Conservation (phyloP, 2,329 filamentous ascomycete genomes). For the Tothia fuscella region DNA sequence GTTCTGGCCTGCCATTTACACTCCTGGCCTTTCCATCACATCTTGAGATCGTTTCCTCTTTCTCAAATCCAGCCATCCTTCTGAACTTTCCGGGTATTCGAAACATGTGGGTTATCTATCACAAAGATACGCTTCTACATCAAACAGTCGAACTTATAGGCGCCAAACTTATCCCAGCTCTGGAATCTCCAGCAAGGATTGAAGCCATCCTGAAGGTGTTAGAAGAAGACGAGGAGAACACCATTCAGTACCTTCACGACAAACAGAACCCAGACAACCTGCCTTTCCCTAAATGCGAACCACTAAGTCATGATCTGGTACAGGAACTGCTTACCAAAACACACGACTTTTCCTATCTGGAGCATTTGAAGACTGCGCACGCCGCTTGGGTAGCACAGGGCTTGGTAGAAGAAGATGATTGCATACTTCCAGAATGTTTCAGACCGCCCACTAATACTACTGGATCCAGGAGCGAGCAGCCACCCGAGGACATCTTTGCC, state of each 20-base stretch:
- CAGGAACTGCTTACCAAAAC: neutral
- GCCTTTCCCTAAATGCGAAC: no score
- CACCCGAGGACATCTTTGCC: constrained; percentile 14
- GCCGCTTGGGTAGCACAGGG: constrained; percentile 4
- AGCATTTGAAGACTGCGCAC: constrained; percentile 2
- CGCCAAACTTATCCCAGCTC: constrained; percentile 4
- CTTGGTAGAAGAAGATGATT: constrained; percentile 12
- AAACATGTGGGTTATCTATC: constrained; percentile 8
- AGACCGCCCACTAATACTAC: constrained; percentile 3
- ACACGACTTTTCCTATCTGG: constrained; percentile 5
- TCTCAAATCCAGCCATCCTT: no score
- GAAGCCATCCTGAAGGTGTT: constrained; percentile 5
- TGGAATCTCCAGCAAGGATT: constrained; percentile 11
- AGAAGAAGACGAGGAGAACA: neutral
- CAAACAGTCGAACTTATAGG: constrained; percentile 8
- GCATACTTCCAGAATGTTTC: constrained; percentile 18
- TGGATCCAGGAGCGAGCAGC: neutral
- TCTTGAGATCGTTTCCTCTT: neutral
- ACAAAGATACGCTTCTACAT: constrained; percentile 7
- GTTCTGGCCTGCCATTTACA: neutral
- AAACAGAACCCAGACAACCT: no score
- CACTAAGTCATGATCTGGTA: neutral
- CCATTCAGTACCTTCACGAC: neutral
- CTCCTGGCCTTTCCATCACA: neutral
- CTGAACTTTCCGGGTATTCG: neutral